Conservation (phyloP, 169 alveolate genomes). For the Theileria sp. region DNA sequence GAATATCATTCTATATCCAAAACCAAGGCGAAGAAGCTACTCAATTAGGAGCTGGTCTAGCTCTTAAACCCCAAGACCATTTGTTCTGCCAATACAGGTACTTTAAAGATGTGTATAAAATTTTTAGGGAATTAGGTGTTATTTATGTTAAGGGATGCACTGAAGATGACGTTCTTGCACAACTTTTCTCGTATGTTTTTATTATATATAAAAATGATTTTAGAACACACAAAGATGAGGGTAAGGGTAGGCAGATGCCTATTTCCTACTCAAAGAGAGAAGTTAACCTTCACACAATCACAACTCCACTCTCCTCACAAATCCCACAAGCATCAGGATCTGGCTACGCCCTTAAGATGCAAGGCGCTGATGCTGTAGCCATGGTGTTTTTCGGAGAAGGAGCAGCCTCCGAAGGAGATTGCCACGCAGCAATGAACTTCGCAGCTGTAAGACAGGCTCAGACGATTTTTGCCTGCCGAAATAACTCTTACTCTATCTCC, state of each 20-base stretch:
- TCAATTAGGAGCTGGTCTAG: constrained; percentile 89
- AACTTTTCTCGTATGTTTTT: constrained; percentile 70
- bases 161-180: constrained; percentile 76
- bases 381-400: constrained; percentile 95
- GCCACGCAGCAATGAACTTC: constrained; percentile 92
- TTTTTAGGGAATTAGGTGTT: constrained; percentile 88
- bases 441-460: constrained; percentile 90
- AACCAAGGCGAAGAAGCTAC: constrained; percentile 94
- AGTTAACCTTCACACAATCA: constrained; percentile 86
- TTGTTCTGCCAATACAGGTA: constrained; percentile 85
- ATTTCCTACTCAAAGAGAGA: constrained; percentile 88
- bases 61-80: constrained; percentile 83
- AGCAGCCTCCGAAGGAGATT: constrained; percentile 97
- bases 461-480: constrained; percentile 93
- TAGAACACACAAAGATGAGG: constrained; percentile 84
- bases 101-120: not conserved
- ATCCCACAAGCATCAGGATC: constrained; percentile 95
- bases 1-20: constrained; percentile 93
- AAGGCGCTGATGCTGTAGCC: constrained; percentile 83
- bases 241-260: constrained; percentile 97
- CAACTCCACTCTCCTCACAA: constrained; percentile 93
- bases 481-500: constrained; percentile 93
- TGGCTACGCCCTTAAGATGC: constrained; percentile 90
- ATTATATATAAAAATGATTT: constrained; percentile 70
- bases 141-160: constrained; percentile 89